A percentile compares a stretch with the other conserved stretches of the same genome.
These are phyloP conservation scores for Boletus reticuloceps DNA, from an alignment of 768 basidiomycete species.

Conservation along the genomic window DNA sequence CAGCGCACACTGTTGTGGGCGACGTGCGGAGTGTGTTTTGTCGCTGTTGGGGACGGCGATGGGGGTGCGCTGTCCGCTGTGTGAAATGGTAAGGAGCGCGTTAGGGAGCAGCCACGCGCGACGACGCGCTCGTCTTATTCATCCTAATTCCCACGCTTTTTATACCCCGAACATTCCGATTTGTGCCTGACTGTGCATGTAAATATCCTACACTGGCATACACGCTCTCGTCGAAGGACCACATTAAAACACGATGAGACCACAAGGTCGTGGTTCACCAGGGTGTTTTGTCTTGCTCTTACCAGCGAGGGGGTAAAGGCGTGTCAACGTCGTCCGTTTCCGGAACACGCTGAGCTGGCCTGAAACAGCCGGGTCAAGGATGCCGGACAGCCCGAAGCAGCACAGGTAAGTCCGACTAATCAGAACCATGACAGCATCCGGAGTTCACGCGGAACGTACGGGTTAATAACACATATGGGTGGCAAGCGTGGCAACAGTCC, in stretches of 20 bases:
- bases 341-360: conserved; percentile 7
- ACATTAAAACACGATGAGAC: conserved; percentile 14
- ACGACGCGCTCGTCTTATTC: conserved; percentile 39
- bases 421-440: conserved; percentile 18
- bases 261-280: conserved; percentile 4
- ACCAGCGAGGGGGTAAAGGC: background rate
- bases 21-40: conserved; percentile 14
- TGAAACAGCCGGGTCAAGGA: conserved; percentile 9
- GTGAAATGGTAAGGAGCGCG: conserved; percentile 37
- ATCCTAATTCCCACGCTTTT: conserved; percentile 33
- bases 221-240: conserved; percentile 1
- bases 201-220: conserved; percentile 12
- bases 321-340: background rate
- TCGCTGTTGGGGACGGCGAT: conserved; percentile 34
- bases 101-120: conserved; percentile 36
- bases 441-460: conserved; percentile 28
- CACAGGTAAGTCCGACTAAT: conserved; percentile 25
- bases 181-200: conserved; percentile 17
- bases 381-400: conserved; percentile 18
- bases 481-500: conserved; percentile 10
- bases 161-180: conserved; percentile 24
- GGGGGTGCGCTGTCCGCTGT: conserved; percentile 36
- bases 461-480: conserved; percentile 8
- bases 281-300: conserved; percentile 1
- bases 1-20: conserved; percentile 9